phyloP scores from a whole-genome alignment of 2,329 filamentous ascomycete species.

The Ceratocystis harringtonii region DNA sequence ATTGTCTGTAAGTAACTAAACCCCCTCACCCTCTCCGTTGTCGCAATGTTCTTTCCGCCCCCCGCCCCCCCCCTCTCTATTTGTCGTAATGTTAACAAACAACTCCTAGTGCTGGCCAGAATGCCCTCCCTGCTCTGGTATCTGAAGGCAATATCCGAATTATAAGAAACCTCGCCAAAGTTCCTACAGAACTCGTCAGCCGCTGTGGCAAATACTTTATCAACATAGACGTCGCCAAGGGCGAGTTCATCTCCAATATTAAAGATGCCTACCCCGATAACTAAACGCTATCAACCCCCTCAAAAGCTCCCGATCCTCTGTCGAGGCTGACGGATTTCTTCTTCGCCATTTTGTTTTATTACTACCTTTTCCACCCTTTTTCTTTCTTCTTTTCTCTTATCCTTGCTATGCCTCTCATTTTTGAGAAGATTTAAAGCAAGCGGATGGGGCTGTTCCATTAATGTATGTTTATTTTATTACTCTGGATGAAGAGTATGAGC shows the following conservation, averaged over 20 bases:
- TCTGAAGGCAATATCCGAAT: constrained; percentile 64
- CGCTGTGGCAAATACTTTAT: constrained; percentile 79
- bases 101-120: constrained; percentile 4
- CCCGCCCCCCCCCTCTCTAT: too few species aligned
- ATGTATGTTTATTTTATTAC: background rate
- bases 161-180: constrained; percentile 31
- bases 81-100: background rate
- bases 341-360: constrained; percentile 8
- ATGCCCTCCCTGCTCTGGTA: constrained; percentile 11
- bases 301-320: background rate
- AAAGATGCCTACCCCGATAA: constrained; percentile 76
- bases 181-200: constrained; percentile 44
- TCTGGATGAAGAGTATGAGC: background rate
- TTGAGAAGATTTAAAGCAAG: background rate
- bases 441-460: background rate
- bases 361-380: background rate
- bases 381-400: background rate
- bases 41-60: background rate
- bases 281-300: constrained; percentile 26
- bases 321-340: background rate
- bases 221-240: constrained; percentile 53
- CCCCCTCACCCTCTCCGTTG: too few species aligned
- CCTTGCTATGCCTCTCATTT: background rate
- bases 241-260: constrained; percentile 67
- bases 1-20: constrained; percentile 56